phyloP scores from a whole-genome alignment of 257 asterid genomes.

The Solanum gracilifrons region DNA sequence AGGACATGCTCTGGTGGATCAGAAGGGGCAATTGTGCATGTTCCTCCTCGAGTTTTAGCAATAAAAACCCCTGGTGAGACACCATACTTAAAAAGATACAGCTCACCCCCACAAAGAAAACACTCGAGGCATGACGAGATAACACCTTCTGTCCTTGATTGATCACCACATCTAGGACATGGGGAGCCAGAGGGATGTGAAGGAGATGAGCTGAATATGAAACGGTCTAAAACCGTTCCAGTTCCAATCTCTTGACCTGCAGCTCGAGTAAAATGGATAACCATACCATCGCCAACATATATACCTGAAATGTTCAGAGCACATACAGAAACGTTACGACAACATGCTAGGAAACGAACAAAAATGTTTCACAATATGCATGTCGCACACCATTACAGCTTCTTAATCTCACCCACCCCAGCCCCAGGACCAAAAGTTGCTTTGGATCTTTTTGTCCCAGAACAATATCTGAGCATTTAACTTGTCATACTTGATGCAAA shows the following conservation, averaged over 20 bases:
- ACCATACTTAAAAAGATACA: slow-evolving; percentile 52
- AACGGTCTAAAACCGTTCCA: slow-evolving; percentile 56
- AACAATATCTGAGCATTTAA: neutral
- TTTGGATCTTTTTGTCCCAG: neutral
- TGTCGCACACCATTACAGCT: neutral
- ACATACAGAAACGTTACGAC: neutral
- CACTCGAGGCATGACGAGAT: slow-evolving; percentile 84
- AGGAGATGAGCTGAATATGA: slow-evolving; percentile 66
- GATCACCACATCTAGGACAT: slow-evolving; percentile 78
- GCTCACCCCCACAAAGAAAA: slow-evolving; percentile 58
- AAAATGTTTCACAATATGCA: neutral
- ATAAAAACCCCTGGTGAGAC: slow-evolving; percentile 44
- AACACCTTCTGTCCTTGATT: slow-evolving; percentile 47
- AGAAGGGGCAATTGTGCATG: slow-evolving; percentile 61
- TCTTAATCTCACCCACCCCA: neutral
- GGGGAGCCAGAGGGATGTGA: slow-evolving; percentile 34
- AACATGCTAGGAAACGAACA: neutral
- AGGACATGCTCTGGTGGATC: slow-evolving; percentile 56
- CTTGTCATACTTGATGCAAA: neutral
- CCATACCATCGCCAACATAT: slow-evolving; percentile 60
- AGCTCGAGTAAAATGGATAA: slow-evolving; percentile 83
- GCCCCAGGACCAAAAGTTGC: neutral
- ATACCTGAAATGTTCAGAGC: slow-evolving; percentile 39
- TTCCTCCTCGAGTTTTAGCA: slow-evolving; percentile 82
- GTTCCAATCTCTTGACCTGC: slow-evolving; percentile 82